Percentiles rank a stretch among this genome's conserved stretches.
phyloP scores from a whole-genome alignment of 2,329 filamentous ascomycete genomes.

The Pseudogymnoascus sp. region DNA sequence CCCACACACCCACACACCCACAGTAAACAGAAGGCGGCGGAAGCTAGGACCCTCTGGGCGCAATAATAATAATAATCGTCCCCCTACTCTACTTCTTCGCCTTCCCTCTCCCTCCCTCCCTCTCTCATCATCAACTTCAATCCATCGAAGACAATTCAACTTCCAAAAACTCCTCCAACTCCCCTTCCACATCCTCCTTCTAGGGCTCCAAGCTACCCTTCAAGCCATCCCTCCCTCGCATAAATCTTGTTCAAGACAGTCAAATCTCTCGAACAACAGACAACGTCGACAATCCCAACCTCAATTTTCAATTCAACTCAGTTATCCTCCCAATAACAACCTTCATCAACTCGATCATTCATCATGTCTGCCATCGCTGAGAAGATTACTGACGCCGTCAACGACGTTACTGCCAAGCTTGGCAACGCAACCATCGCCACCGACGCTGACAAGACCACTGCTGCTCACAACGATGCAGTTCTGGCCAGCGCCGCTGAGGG shows the following conservation, averaged over 20 bases:
- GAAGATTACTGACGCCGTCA: conserved; percentile 59
- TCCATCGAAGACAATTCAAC: conserved; percentile 21
- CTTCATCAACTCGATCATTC: conserved; percentile 30
- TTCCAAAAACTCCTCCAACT: conserved; percentile 12
- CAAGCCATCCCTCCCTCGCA: conserved; percentile 46
- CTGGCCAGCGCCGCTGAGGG: conserved; percentile 97
- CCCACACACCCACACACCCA: not conserved
- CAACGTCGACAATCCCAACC: conserved; percentile 33
- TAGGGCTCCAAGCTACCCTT: conserved; percentile 92
- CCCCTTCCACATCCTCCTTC: conserved; percentile 28
- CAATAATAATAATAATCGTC: conserved; percentile 5
- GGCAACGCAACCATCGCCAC: conserved; percentile 58
- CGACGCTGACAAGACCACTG: conserved; percentile 46
- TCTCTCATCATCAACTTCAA: conserved; percentile 23
- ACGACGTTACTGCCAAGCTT: conserved; percentile 64
- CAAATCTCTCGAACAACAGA: conserved; percentile 27
- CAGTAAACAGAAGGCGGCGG: conserved; percentile 14
- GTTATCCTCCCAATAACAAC: conserved; percentile 35
- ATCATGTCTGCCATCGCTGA: conserved; percentile 81
- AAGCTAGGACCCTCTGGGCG: not conserved
- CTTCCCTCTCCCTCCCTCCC: conserved; percentile 9
- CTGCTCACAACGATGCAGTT: conserved; percentile 75
- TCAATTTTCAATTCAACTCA: conserved; percentile 44
- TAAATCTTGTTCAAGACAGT: conserved; percentile 59
- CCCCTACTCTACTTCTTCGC: not conserved